These are phyloP conservation scores for Nakazawaea anatomiae DNA, from an alignment of 805 yeast genomes.

Conservation along the genomic window DNA sequence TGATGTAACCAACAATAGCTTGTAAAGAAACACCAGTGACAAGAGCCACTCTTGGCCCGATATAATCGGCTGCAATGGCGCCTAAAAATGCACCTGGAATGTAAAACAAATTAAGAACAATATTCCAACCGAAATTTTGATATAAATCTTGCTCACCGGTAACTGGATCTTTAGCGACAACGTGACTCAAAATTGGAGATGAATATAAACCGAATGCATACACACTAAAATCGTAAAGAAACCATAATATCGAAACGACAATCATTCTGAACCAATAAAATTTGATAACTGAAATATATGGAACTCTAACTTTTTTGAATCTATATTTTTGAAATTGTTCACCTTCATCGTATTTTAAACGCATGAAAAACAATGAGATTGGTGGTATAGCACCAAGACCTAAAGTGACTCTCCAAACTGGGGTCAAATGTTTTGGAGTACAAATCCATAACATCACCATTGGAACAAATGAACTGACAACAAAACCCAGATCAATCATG, in stretches of 20 bases:
- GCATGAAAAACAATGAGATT: slow-evolving; percentile 64
- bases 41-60: slow-evolving; percentile 87
- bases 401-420: slow-evolving; percentile 87
- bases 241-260: slow-evolving; percentile 79
- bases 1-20: slow-evolving; percentile 72
- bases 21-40: slow-evolving; percentile 64
- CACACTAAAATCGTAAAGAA: slow-evolving; percentile 80
- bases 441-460: slow-evolving; percentile 83
- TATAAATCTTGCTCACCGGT: slow-evolving; percentile 38
- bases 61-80: slow-evolving; percentile 75
- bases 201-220: slow-evolving; percentile 88
- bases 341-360: slow-evolving; percentile 72
- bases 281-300: slow-evolving; percentile 64
- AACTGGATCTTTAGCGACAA: slow-evolving; percentile 43
- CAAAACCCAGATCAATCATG: slow-evolving; percentile 86
- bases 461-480: slow-evolving; percentile 78
- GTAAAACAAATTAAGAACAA: slow-evolving; percentile 81
- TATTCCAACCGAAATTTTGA: slow-evolving; percentile 87
- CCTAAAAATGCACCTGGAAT: slow-evolving; percentile 88
- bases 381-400: slow-evolving; percentile 93
- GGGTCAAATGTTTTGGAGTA: slow-evolving; percentile 59
- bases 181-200: slow-evolving; percentile 53
- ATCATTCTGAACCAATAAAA: slow-evolving; percentile 79
- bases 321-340: slow-evolving; percentile 64
- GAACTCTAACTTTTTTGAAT: slow-evolving; percentile 59